These are phyloP conservation scores for Rhynchosporium agropyri DNA, from an alignment of 2,329 filamentous ascomycete genomes.

Conservation along the genomic window DNA sequence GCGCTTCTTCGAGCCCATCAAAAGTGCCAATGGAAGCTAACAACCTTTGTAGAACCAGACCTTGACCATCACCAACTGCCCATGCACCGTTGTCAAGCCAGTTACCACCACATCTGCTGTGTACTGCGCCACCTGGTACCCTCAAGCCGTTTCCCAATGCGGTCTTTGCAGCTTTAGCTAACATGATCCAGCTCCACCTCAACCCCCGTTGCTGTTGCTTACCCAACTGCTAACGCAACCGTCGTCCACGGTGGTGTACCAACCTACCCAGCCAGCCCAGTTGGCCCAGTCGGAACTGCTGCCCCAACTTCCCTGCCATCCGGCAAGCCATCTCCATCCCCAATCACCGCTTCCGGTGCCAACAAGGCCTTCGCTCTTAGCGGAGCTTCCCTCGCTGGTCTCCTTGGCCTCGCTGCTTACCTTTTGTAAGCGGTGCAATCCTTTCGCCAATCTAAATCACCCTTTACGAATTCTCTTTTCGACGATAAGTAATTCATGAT, in stretches of 20 bases:
- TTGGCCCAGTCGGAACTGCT: constrained; percentile 32
- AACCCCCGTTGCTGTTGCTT: constrained; percentile 29
- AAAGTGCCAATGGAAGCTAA: constrained; percentile 22
- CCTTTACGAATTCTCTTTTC: constrained; percentile 43
- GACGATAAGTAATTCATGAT: constrained; percentile 46
- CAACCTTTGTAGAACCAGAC: constrained; percentile 33
- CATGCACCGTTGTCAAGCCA: constrained; percentile 40
- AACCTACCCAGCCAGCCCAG: constrained; percentile 23
- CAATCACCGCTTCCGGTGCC: constrained; percentile 56
- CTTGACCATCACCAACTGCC: constrained; percentile 40
- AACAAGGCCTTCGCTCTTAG: constrained; percentile 59
- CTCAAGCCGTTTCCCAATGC: constrained; percentile 31
- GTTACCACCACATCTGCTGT: constrained; percentile 36
- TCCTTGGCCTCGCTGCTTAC: constrained; percentile 59
- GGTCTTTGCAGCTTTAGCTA: constrained; percentile 26
- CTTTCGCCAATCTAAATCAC: constrained; percentile 55
- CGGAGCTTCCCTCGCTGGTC: constrained; percentile 61
- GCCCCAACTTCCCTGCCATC: constrained; percentile 27
- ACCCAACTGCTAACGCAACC: constrained; percentile 38
- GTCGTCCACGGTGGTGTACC: constrained; percentile 21
- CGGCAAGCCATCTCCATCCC: constrained; percentile 42
- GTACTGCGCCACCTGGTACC: constrained; percentile 57
- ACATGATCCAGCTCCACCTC: constrained; percentile 23
- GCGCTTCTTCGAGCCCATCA: not conserved
- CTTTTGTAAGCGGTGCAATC: constrained; percentile 41